Percentiles rank a stretch among this genome's conserved stretches.
Evolutionary conservation across 176 grass and related monocot species (phyloP).

Genomic region (Bonia amplexicaulis): DNA sequence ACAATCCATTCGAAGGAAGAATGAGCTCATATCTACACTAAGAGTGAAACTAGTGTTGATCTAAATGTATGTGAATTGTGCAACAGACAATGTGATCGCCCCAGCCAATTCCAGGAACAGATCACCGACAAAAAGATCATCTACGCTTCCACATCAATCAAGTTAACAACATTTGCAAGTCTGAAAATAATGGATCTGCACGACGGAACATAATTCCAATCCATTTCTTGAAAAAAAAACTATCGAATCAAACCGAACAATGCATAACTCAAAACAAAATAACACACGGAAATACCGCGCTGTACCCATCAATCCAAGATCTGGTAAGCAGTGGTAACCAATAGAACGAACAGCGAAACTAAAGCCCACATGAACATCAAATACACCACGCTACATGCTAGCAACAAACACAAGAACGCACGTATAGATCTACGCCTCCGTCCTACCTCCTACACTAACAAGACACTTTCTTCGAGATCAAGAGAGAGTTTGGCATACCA

Average conservation of each 20-base stretch:
- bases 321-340: not conserved
- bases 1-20: not conserved
- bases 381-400: not conserved
- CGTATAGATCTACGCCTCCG: not conserved
- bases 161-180: not conserved
- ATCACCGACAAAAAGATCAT: not conserved
- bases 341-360: not conserved
- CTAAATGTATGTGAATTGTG: not conserved
- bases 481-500: not conserved
- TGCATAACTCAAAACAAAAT: not conserved
- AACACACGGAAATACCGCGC: not conserved
- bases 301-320: not conserved
- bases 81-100: conserved; percentile 1
- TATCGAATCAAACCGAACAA: not conserved
- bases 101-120: not conserved
- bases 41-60: not conserved
- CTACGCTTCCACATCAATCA: not conserved
- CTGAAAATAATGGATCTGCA: not conserved
- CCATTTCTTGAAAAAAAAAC: not conserved
- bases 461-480: not conserved
- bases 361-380: not conserved
- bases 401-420: not conserved
- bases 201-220: not conserved
- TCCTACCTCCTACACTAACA: not conserved
- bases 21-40: not conserved